Evolutionary conservation across 176 grass and related monocot genomes (phyloP), one percentile per base, ranked within the genome.

Genomic region (Elaeis guineensis): DNA sequence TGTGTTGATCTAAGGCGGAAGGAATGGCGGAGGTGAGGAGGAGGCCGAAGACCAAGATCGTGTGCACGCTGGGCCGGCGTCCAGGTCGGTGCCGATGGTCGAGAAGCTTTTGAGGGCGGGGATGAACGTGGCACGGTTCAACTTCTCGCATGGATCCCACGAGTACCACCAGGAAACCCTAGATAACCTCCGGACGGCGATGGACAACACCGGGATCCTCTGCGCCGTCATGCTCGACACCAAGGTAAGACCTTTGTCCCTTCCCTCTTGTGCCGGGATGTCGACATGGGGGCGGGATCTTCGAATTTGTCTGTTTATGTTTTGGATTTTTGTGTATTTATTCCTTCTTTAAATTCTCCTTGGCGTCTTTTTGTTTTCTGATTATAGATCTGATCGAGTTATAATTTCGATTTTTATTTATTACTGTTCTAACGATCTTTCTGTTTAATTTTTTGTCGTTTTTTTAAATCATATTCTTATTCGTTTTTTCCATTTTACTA

Each of bases 141-240:
- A 95, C 74, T 95, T 95, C 82, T 95, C 90, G 19, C 90, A 90
- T 51, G 90, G 90, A 30, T 90, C 90, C 2, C 83, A 84, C 64
- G 86, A 76, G 25, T 95, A 95, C 64, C 90, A 90, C 71, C 74
- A 95, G 67, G 80, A 95, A 77, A 90, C 90, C 28, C 83, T 95
- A 16, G 74, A 87, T 18, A 90, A 95, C 57, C 90, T 95, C 53
- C 90, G 72, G 19, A 51, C 52, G 48, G 83, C 86, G 59, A 90
- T 90, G 83, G 90, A 84, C 0, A 30, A 74, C 61, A 95, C 86
- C 24, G 80, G 86, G 32, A 68, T 95, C 35, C 77, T 89, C 53
- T 95, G 90, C 82, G 90, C 90, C 76, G 85, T 86, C 61, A 86
- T 95, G 90, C 82, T 95, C 51, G 85, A 95, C 77, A 95, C 90